Evolutionary conservation across 805 yeast genomes (phyloP).

Genomic region (Kuraishia ogatae): DNA sequence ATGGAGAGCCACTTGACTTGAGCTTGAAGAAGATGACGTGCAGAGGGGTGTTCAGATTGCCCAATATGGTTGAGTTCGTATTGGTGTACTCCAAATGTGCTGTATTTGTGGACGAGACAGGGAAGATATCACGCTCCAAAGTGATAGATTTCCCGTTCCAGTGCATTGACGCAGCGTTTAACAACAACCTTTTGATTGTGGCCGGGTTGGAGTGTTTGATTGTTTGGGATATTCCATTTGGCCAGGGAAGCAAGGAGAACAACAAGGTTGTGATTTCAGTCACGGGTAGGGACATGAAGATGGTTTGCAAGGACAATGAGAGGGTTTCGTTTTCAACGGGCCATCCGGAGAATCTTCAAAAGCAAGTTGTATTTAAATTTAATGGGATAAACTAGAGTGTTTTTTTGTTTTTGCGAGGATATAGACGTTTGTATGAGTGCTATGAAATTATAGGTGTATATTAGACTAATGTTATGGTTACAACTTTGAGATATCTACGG

Average conservation of each 20-base stretch:
- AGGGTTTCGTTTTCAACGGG: neutral
- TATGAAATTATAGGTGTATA: too few relatives aligned
- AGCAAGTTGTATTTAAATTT: neutral
- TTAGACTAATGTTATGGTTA: too few relatives aligned
- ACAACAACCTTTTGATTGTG: constrained; percentile 39
- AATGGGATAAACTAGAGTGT: neutral
- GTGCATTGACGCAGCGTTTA: constrained; percentile 30
- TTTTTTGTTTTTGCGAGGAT: too few relatives aligned
- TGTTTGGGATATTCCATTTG: neutral
- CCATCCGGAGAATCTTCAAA: neutral
- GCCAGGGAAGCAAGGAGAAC: neutral
- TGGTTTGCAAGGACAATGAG: neutral
- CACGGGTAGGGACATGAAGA: neutral
- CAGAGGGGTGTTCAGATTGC: constrained; percentile 33
- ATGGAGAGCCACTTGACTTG: constrained; percentile 21
- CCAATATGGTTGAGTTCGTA: constrained; percentile 46
- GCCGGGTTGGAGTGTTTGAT: constrained; percentile 26
- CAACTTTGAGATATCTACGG: too few relatives aligned
- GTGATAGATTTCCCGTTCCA: constrained; percentile 33
- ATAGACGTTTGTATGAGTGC: neutral
- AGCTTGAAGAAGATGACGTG: constrained; percentile 29
- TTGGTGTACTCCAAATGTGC: constrained; percentile 68
- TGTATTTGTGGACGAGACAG: constrained; percentile 44
- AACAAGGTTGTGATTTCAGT: neutral
- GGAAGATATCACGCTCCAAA: constrained; percentile 26